These are phyloP conservation scores for Bacidia gigantensis DNA, from an alignment of 495 filamentous ascomycete species.

Conservation along the genomic window DNA sequence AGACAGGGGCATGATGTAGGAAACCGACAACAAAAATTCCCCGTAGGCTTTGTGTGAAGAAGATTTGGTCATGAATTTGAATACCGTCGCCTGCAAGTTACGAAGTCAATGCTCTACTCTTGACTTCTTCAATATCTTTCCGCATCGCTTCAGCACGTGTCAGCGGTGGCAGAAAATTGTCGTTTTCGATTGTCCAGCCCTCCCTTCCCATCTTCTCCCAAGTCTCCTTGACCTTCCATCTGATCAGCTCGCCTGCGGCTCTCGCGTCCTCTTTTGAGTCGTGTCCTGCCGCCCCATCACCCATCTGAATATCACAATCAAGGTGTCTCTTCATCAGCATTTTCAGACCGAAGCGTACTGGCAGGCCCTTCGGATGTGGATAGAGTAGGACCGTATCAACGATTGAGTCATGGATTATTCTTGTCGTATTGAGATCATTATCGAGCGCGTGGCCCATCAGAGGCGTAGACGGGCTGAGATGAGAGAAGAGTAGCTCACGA, in stretches of 20 bases:
- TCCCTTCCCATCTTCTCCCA: slow-evolving; percentile 48
- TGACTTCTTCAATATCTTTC: background rate
- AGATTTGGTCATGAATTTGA: too few species aligned
- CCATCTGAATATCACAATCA: slow-evolving; percentile 63
- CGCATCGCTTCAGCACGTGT: slow-evolving; percentile 1
- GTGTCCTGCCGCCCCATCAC: slow-evolving; percentile 50
- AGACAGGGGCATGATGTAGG: too few species aligned
- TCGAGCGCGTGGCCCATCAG: slow-evolving; percentile 89
- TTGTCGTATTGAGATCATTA: slow-evolving; percentile 76
- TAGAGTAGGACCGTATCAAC: slow-evolving; percentile 81
- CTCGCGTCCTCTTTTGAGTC: slow-evolving; percentile 81
- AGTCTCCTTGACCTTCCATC: slow-evolving; percentile 46
- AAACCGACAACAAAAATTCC: too few species aligned
- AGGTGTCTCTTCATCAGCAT: slow-evolving; percentile 70
- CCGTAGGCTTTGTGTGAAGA: too few species aligned
- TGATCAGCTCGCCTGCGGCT: slow-evolving; percentile 74
- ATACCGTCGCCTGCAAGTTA: too few species aligned
- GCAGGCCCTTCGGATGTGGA: slow-evolving; percentile 64
- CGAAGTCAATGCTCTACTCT: background rate
- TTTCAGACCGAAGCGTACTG: slow-evolving; percentile 64
- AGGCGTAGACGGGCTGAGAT: slow-evolving; percentile 59
- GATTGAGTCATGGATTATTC: slow-evolving; percentile 70
- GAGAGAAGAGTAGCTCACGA: slow-evolving; percentile 54
- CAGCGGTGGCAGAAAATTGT: slow-evolving; percentile 35
- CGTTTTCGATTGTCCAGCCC: slow-evolving; percentile 51